Evolutionary conservation across 1,284 basidiomycete genomes (phyloP).

Genomic region (Leccinum griseonigrum): DNA sequence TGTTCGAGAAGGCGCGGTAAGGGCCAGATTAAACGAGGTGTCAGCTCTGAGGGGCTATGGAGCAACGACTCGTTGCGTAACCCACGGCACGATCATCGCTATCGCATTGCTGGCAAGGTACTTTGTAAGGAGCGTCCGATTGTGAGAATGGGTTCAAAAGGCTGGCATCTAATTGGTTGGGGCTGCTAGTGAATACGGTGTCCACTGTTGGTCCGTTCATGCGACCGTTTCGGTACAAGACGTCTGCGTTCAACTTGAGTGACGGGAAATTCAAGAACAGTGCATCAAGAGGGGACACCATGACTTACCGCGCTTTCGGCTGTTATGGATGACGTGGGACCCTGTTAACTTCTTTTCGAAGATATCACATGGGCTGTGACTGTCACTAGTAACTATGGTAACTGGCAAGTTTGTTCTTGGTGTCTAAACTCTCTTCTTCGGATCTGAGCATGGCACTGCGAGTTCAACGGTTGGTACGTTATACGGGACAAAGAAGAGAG

Average conservation of each 20-base stretch:
- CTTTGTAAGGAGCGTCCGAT: conserved; percentile 27
- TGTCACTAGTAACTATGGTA: conserved; percentile 64
- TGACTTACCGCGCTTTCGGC: conserved; percentile 64
- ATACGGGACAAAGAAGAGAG: too few relatives aligned
- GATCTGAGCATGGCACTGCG: conserved; percentile 8
- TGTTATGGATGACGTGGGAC: conserved; percentile 77
- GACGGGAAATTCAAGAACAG: conserved; percentile 8
- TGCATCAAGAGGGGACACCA: neutral
- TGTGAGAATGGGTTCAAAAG: conserved; percentile 29
- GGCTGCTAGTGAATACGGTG: conserved; percentile 32
- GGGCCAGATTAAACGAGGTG: conserved; percentile 9
- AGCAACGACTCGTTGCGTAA: conserved; percentile 33
- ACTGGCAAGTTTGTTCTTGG: conserved; percentile 61
- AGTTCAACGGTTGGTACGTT: neutral
- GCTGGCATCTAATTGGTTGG: conserved; percentile 40
- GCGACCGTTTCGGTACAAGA: conserved; percentile 31
- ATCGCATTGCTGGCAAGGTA: conserved; percentile 37
- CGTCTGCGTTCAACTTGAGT: conserved; percentile 44
- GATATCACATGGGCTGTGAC: conserved; percentile 79
- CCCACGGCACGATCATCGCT: conserved; percentile 34
- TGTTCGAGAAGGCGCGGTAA: conserved; percentile 13
- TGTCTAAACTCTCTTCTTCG: conserved; percentile 39
- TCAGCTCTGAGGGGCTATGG: conserved; percentile 38
- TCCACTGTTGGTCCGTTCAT: conserved; percentile 29
- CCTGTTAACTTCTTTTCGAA: conserved; percentile 72